Evolutionary conservation across 2,329 filamentous ascomycete genomes (phyloP).

Genomic region (Aschersonia sp.): DNA sequence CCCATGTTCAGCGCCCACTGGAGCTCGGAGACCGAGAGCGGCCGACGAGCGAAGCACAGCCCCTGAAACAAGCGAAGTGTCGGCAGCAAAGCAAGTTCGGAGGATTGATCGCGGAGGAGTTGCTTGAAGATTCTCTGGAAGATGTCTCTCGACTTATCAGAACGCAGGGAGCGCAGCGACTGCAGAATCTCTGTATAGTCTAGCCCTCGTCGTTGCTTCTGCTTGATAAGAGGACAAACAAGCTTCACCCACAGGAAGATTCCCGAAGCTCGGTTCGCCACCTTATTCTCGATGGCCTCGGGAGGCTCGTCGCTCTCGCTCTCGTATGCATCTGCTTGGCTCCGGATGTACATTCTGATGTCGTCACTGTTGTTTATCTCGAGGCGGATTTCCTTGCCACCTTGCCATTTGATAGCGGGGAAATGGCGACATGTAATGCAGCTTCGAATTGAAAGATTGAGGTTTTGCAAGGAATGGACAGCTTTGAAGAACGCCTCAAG

Average conservation of each 20-base stretch:
- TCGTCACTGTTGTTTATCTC: not conserved
- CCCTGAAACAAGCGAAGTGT: not conserved
- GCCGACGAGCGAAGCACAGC: not conserved
- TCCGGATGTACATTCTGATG: not conserved
- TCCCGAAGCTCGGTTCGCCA: not conserved
- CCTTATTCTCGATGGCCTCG: not conserved
- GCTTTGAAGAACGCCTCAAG: not conserved
- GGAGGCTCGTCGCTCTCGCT: not conserved
- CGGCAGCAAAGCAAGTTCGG: not conserved
- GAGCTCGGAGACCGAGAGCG: not conserved
- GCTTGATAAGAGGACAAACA: not conserved
- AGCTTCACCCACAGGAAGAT: not conserved
- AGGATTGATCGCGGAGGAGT: not conserved
- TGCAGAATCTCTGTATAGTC: not conserved
- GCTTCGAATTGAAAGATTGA: not conserved
- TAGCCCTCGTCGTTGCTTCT: not conserved
- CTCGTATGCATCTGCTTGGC: not conserved
- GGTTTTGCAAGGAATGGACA: not conserved
- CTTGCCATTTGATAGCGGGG: not conserved
- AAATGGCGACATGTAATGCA: not conserved
- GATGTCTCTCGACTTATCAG: not conserved
- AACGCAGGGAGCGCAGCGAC: not conserved
- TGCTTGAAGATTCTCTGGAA: not conserved
- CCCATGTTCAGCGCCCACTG: not conserved
- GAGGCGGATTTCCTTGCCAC: not conserved